These are phyloP conservation scores for Naganishia vishniacii DNA, from an alignment of 768 basidiomycete genomes.

Conservation along the genomic window DNA sequence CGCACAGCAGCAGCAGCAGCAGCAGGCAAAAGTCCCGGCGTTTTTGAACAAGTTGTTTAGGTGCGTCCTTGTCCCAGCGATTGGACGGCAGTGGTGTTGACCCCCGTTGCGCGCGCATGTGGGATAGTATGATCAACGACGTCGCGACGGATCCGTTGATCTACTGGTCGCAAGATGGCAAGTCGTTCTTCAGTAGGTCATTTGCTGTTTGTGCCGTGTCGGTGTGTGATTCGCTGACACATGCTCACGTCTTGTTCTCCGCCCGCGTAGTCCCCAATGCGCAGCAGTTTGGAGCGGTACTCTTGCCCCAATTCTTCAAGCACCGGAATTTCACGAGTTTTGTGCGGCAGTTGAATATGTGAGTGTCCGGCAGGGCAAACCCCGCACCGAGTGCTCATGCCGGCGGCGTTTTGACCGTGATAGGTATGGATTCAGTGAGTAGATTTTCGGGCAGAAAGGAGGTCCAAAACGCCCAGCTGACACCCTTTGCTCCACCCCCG, in stretches of 20 bases:
- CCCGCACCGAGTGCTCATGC: too few relatives aligned
- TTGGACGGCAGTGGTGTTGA: too few relatives aligned
- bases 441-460: neutral
- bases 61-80: slow-evolving; percentile 5
- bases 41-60: slow-evolving; percentile 27
- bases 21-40: slow-evolving; percentile 23
- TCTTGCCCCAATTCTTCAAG: slow-evolving; percentile 50
- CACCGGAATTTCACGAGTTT: slow-evolving; percentile 50
- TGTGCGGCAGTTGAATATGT: slow-evolving; percentile 48
- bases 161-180: slow-evolving; percentile 82
- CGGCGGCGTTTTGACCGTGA: too few relatives aligned
- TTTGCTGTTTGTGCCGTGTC: too few relatives aligned
- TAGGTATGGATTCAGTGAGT: slow-evolving; percentile 62
- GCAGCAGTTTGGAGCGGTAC: slow-evolving; percentile 79
- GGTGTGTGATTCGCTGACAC: too few relatives aligned
- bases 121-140: slow-evolving; percentile 84
- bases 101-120: too few relatives aligned
- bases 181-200: slow-evolving; percentile 93
- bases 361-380: too few relatives aligned
- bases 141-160: slow-evolving; percentile 74
- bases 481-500: neutral
- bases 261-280: slow-evolving; percentile 69
- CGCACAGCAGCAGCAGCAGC: too few relatives aligned
- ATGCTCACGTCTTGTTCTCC: neutral
- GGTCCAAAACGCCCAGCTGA: neutral